Evolutionary conservation across 1,139 yeast species (phyloP).

Genomic region (Pichia sp.): DNA sequence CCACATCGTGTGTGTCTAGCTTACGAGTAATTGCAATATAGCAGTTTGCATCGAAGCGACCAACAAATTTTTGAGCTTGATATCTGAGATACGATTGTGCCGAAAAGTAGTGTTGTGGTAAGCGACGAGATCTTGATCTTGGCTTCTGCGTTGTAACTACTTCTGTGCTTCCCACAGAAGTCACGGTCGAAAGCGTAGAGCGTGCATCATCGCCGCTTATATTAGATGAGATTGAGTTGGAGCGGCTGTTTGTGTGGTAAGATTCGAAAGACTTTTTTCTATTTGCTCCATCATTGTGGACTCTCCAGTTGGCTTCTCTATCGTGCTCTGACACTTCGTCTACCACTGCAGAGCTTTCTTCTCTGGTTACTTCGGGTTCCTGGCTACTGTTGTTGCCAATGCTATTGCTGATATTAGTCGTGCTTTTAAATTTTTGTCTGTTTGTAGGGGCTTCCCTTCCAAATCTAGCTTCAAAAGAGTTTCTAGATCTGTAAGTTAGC

Average conservation of each 20-base stretch:
- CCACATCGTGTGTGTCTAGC: constrained; percentile 89
- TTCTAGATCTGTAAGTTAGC: constrained; percentile 85
- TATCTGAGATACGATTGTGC: constrained; percentile 93
- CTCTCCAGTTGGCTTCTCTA: constrained; percentile 53
- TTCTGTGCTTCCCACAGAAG: not conserved
- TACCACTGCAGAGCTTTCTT: constrained; percentile 19
- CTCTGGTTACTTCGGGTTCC: constrained; percentile 9
- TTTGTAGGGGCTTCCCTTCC: constrained; percentile 59
- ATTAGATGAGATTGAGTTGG: constrained; percentile 20
- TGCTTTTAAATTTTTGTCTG: constrained; percentile 26
- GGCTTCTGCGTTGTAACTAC: constrained; percentile 7
- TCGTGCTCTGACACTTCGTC: constrained; percentile 16
- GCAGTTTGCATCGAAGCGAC: constrained; percentile 93
- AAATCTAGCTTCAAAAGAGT: constrained; percentile 85
- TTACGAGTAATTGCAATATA: constrained; percentile 90
- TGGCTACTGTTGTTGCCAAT: not conserved
- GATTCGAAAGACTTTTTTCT: constrained; percentile 27
- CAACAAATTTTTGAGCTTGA: constrained; percentile 86
- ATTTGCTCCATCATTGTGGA: constrained; percentile 61
- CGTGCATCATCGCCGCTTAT: constrained; percentile 10
- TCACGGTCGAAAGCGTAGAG: constrained; percentile 13
- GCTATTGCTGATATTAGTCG: not conserved
- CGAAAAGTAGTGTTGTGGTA: constrained; percentile 85
- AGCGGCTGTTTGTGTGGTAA: constrained; percentile 20
- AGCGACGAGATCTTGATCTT: constrained; percentile 31